phyloP scores from a whole-genome alignment of 2,329 filamentous ascomycete genomes.

The Cephalotrichum gorgonifer region DNA sequence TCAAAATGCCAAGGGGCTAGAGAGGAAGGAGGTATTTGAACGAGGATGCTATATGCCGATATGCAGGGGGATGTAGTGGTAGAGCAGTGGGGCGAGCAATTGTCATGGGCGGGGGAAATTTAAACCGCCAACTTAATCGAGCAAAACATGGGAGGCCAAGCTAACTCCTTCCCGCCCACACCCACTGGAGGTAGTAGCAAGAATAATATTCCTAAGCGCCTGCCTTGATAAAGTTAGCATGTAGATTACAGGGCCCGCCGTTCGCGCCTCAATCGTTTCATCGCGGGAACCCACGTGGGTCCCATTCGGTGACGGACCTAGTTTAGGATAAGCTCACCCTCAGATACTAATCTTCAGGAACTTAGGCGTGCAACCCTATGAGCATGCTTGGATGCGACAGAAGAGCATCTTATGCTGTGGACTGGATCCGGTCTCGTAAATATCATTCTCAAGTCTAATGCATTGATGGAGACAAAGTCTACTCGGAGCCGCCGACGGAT shows the following conservation, averaged over 20 bases:
- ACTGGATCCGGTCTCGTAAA: not conserved
- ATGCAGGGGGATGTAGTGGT: not conserved
- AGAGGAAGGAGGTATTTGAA: not conserved
- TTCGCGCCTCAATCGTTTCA: not conserved
- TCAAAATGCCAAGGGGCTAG: not conserved
- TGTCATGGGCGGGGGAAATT: not conserved
- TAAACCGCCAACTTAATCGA: not conserved
- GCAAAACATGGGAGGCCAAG: not conserved
- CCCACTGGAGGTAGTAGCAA: not conserved
- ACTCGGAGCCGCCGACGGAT: not conserved
- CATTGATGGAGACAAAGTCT: not conserved
- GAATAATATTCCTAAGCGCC: not conserved
- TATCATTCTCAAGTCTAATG: not conserved
- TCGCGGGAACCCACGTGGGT: not conserved
- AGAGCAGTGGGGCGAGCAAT: not conserved
- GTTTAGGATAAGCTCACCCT: not conserved
- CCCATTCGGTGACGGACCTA: not conserved
- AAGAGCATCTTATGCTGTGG: not conserved
- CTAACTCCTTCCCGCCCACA: not conserved
- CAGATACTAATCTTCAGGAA: not conserved
- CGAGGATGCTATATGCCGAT: not conserved
- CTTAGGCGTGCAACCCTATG: not conserved
- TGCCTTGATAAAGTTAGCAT: not conserved
- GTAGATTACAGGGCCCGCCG: not conserved
- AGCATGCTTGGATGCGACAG: not conserved